These are phyloP conservation scores for Lachnellula subtilissima DNA, from an alignment of 2,329 filamentous ascomycete species.

Conservation along the genomic window DNA sequence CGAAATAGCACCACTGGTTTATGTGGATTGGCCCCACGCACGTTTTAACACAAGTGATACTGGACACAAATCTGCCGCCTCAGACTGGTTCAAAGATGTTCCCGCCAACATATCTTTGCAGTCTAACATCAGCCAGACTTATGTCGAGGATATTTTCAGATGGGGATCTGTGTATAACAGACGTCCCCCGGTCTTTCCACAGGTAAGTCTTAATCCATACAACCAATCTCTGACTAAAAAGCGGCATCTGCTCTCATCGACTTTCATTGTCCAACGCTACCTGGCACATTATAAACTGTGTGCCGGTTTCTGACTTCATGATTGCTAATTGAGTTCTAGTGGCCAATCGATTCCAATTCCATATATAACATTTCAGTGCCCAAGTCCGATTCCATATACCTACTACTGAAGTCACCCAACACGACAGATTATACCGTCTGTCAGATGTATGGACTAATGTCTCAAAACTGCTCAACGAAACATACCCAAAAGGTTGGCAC, in stretches of 20 bases:
- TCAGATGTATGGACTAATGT: conserved; percentile 6
- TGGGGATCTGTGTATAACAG: conserved; percentile 5
- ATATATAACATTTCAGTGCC: conserved; percentile 3
- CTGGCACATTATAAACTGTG: not conserved
- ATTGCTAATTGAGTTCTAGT: not conserved
- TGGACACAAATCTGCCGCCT: conserved; percentile 1
- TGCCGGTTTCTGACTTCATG: not conserved
- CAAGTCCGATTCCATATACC: conserved; percentile 7
- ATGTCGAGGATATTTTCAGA: conserved; percentile 4
- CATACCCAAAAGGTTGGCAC: conserved; percentile 5
- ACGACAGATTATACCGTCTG: conserved; percentile 10
- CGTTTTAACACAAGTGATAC: not conserved
- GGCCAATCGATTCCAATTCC: conserved; percentile 7
- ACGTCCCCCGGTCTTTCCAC: conserved; percentile 4
- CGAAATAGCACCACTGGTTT: conserved; percentile 8
- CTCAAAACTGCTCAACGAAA: conserved; percentile 3
- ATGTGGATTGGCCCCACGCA: conserved; percentile 7
- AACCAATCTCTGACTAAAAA: not conserved
- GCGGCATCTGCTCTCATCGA: not conserved
- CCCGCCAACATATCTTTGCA: not conserved
- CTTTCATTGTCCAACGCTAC: no score
- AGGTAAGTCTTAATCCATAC: not conserved
- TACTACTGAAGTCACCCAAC: conserved; percentile 8
- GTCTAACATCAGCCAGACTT: conserved; percentile 3
- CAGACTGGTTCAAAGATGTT: not conserved